phyloP scores from a whole-genome alignment of 768 basidiomycete genomes.

The Tephrocybe rancida region DNA sequence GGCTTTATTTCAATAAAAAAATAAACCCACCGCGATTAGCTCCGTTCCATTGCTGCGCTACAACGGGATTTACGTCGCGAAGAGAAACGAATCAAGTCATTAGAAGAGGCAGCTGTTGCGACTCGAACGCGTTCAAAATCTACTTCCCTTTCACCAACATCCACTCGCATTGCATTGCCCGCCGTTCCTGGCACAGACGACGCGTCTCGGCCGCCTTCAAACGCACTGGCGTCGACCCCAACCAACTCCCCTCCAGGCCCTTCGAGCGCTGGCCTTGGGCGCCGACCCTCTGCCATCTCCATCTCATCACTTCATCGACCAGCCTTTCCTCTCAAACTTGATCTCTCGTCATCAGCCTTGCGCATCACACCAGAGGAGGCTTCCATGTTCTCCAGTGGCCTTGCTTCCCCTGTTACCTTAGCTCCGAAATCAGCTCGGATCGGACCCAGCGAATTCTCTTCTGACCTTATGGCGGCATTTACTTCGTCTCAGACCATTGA shows the following conservation, averaged over 20 bases:
- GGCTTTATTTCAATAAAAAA: neutral
- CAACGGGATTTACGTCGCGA: constrained; percentile 70
- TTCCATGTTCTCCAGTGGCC: constrained; percentile 55
- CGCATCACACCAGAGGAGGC: constrained; percentile 68
- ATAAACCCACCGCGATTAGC: constrained; percentile 37
- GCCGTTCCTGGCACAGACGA: constrained; percentile 9
- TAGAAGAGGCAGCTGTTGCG: constrained; percentile 33
- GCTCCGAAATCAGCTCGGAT: constrained; percentile 78
- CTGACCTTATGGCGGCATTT: constrained; percentile 70
- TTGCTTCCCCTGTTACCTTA: constrained; percentile 79
- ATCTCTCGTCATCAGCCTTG: constrained; percentile 71
- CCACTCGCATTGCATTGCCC: constrained; percentile 19
- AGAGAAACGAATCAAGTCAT: constrained; percentile 52
- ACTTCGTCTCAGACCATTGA: constrained; percentile 51
- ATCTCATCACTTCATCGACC: constrained; percentile 80
- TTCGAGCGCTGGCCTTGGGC: constrained; percentile 34
- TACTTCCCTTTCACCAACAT: constrained; percentile 25
- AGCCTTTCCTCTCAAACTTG: constrained; percentile 73
- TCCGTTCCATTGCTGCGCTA: constrained; percentile 70
- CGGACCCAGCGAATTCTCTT: constrained; percentile 54
- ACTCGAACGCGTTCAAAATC: constrained; percentile 25
- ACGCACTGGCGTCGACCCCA: constrained; percentile 26
- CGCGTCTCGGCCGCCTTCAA: constrained; percentile 5
- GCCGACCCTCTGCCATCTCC: constrained; percentile 78
- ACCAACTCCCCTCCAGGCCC: constrained; percentile 36